phyloP scores from a whole-genome alignment of 2,329 filamentous ascomycete species.

The Verticillium zaregamsianum region DNA sequence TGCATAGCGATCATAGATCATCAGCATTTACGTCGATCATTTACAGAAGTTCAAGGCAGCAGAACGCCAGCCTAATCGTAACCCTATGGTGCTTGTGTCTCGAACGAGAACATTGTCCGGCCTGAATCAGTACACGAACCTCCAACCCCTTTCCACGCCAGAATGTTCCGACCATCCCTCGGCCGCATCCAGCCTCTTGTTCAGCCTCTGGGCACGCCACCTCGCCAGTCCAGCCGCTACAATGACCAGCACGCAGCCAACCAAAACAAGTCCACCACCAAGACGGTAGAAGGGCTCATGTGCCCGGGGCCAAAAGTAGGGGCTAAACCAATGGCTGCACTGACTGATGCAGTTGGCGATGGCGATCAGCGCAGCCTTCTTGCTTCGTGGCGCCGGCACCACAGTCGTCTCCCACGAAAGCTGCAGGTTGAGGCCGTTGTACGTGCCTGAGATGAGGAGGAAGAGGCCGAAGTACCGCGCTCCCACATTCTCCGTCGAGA shows the following conservation, averaged over 20 bases:
- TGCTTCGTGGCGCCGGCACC: conserved; percentile 30
- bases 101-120: background rate
- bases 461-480: conserved; percentile 37
- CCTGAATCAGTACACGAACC: conserved; percentile 7
- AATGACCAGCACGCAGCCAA: conserved; percentile 14
- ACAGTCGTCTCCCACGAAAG: conserved; percentile 34
- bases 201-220: conserved; percentile 15
- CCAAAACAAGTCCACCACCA: conserved; percentile 16
- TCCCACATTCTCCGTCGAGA: conserved; percentile 31
- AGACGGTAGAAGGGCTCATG: conserved; percentile 22
- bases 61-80: background rate
- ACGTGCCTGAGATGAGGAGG: conserved; percentile 31
- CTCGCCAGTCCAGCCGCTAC: conserved; percentile 13
- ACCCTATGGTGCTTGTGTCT: background rate
- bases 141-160: conserved; percentile 17
- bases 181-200: conserved; percentile 20
- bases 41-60: background rate
- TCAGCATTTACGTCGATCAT: background rate
- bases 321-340: conserved; percentile 32
- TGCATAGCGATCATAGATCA: background rate
- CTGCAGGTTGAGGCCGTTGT: conserved; percentile 32
- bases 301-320: conserved; percentile 26
- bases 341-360: conserved; percentile 34
- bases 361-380: conserved; percentile 34
- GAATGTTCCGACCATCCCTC: conserved; percentile 17